Percentiles rank a stretch among this genome's conserved stretches.
These are phyloP conservation scores for Physaria fendleri DNA, from an alignment of 345 rosid genomes.

Conservation along the genomic window DNA sequence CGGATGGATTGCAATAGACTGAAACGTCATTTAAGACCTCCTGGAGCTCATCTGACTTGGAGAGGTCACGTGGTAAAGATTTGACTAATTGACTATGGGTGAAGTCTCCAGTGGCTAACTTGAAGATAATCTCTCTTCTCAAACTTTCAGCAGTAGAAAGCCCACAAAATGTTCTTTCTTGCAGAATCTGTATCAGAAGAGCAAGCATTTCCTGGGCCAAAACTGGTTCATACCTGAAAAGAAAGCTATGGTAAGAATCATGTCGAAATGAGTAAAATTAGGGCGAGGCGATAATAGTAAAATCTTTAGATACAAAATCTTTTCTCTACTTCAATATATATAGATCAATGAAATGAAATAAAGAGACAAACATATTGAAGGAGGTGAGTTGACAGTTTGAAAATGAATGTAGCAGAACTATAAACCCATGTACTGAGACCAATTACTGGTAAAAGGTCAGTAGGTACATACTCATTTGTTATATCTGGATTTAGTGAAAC, in stretches of 20 bases:
- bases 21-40: constrained; percentile 71
- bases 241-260: constrained; percentile 4
- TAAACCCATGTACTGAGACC: background rate
- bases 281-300: background rate
- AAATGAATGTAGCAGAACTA: constrained; percentile 14
- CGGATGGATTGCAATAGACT: constrained; percentile 70
- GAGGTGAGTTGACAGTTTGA: constrained; percentile 6
- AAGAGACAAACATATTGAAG: constrained; percentile 1
- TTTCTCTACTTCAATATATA: background rate
- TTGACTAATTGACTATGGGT: constrained; percentile 87
- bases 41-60: constrained; percentile 72
- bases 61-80: constrained; percentile 75
- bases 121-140: constrained; percentile 81
- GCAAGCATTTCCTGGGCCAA: constrained; percentile 84
- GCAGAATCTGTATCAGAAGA: constrained; percentile 75
- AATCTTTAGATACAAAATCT: background rate
- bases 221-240: constrained; percentile 76
- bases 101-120: constrained; percentile 83
- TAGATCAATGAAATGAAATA: background rate
- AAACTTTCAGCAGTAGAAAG: constrained; percentile 58
- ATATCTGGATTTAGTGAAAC: constrained; percentile 46
- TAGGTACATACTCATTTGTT: constrained; percentile 54
- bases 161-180: constrained; percentile 92
- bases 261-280: constrained; percentile 10
- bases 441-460: background rate